Evolutionary conservation across 176 grass and related monocot species (phyloP), one percentile per base, ranked within the genome.

Genomic region (Eleusine indica): DNA sequence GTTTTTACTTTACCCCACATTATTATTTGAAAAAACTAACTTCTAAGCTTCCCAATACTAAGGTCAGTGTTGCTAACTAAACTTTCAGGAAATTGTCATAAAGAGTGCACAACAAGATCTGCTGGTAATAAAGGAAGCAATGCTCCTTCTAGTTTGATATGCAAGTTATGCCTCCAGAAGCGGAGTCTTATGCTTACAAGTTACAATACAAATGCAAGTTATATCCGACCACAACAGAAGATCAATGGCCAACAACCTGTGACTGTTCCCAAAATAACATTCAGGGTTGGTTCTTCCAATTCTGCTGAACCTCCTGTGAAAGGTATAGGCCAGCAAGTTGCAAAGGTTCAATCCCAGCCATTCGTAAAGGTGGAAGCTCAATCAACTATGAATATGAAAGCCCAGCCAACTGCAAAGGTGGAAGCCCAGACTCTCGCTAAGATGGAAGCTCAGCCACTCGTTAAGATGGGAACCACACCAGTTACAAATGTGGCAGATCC

Each of bases 1-100:
- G 11, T 18, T 62, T 51, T 63, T 35, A 22, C 66, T 70, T 56
- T 77, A 37, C 6, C 19, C 38, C 52, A 44, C 14, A 21, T 14
- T 64, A 44, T 56, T 77, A 48, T 25, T 68, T 37, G 53, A 73
- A 9, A 79, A 32, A 68, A 57, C 53, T 58, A 18, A 43, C 88
- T 73, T 82, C 32, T 80, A 32, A 58, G n/a, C 19, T 70, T 82
- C 80, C 39, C 9, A 53, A 54, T 85, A 30, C 32, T 39, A 41
- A 68, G 46, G 32, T 86, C 81, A 43, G 7, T 90, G 37, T 73
- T 85, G 57, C 85, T 76, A 68, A 87, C 68, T 81, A 84, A 69
- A 75, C 46, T 87, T 89, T 73, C 70, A 99, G 96, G 96, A 76
- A 85, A 91, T 74, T 99, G 96, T 78, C 96, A 99, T 42, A 90